Evolutionary conservation across 202 grass and related monocot genomes (phyloP), one percentile per base, ranked within the genome.

Genomic region (Zoysia matrella): DNA sequence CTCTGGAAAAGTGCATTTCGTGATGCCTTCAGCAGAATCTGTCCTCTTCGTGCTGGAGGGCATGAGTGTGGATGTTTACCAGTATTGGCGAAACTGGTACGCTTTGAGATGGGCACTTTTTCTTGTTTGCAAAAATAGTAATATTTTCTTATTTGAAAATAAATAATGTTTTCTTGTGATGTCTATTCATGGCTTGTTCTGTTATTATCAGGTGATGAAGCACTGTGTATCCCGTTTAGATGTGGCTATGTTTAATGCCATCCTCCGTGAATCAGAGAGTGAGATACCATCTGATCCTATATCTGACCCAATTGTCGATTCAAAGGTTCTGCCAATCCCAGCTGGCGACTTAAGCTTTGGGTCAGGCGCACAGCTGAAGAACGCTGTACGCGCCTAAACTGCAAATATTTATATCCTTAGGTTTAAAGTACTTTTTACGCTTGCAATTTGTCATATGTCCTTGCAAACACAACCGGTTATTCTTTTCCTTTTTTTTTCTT

Each of bases 231-330:
- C 87, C 42, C 87, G 96, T 84, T 87, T 99, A 58, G 96, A 99
- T 63, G 86, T 93, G 47, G 93, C 96, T 63, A 92, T 99, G 93
- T 99, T 99, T 78, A 99, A 99, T 62, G 96, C 93, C 42, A 95
- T 99, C 78, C 87, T 99, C 52, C 88, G 96, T 51, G 93, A 99
- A 88, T 99, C 93, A 71, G 89, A 83, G 16, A 88, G 93, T 76
- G 90, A 92, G 78, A 92, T 90, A 72, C 93, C 96, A 6, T 92
- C 96, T 11, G 91, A 99, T 84, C 96, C 96, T 66, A 63, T 96
- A 72, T 99, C 96, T 2, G 96, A 99, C 49, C 96, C 96, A 6
- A 94, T 99, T 12, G 16, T 89, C 42, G 93, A 99, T 50, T 79
- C 85, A 42, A 91, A 81, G 54, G 96, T 99, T 86, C 79, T 99